phyloP scores from a whole-genome alignment of 192 early-diverging fungal species.

The Umbelopsis ramanniana region DNA sequence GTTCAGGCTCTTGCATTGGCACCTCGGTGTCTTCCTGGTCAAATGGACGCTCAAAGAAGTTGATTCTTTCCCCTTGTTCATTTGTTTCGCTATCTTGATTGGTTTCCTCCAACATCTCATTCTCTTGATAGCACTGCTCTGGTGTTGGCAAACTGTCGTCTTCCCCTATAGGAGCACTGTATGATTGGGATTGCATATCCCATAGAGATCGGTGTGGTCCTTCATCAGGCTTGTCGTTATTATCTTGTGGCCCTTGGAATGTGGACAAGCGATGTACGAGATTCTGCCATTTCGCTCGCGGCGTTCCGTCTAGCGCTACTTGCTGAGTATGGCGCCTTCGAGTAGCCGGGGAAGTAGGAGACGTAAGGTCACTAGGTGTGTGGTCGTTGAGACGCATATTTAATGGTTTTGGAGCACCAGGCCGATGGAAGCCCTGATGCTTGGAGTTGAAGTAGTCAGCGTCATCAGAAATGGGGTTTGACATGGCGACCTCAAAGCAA shows the following conservation, averaged over 20 bases:
- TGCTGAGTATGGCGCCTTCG: neutral
- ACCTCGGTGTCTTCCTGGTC: neutral
- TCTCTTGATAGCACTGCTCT: conserved; percentile 15
- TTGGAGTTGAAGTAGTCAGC: conserved; percentile 22
- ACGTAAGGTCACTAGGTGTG: neutral
- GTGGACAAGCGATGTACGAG: neutral
- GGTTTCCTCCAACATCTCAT: neutral
- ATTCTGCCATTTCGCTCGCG: conserved; percentile 24
- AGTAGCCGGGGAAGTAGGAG: neutral
- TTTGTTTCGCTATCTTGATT: neutral
- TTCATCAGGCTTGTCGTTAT: neutral
- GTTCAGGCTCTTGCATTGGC: neutral
- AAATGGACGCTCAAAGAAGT: conserved; percentile 22
- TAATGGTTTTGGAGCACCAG: conserved; percentile 4
- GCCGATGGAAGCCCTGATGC: neutral
- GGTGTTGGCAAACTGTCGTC: conserved; percentile 32
- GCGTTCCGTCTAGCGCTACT: neutral
- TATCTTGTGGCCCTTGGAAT: neutral
- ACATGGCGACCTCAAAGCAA: conserved; percentile 17
- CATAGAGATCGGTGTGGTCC: conserved; percentile 6
- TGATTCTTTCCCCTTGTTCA: neutral
- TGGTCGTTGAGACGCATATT: neutral
- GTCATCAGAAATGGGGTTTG: conserved; percentile 33
- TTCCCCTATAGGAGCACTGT: neutral
- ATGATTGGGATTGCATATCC: neutral